Evolutionary conservation across 1,284 basidiomycete species (phyloP), one percentile per base, ranked within the genome.

Genomic region (Rhodotorula sp.): DNA sequence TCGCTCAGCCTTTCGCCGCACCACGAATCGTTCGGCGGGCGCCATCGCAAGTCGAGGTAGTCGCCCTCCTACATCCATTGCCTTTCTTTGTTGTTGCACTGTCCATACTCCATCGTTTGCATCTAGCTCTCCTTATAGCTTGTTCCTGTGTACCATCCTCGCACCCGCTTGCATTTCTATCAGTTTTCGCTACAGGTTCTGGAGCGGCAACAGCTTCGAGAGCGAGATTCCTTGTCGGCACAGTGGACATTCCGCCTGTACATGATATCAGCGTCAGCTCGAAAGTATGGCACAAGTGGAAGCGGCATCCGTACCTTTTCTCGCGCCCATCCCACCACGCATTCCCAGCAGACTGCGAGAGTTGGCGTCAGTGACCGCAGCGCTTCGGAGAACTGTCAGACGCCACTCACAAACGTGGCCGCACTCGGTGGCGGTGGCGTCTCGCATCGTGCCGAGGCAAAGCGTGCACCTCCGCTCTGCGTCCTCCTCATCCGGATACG

Each of bases 271-370:
- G 2, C 8, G 10, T 60, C 28, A 45, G n/a, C 16, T 10, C n/a
- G 6, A 14, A 23, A 2, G 6, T 5, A 1, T 14, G n/a, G 7
- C 14, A 21, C 16, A 28, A 34, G 2, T 12, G 12, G 21, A 21
- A 43, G 14, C 45, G 1, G 1, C 10, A 21, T 10, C 50, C 69
- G 48, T 23, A 78, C 76, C 73, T 80, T 81, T 64, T 81, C 81
- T n/a, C 80, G 66, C n/a, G 78, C 78, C 81, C 81, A 82, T 23
- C 79, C 79, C 1, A 78, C 78, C 47, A 82, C 80, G 64, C 81
- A 82, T 47, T 74, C 76, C 79, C 80, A 82, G 66, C 80, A 80
- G 75, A 81, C 76, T 78, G 66, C n/a, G 18, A 10, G 26, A 19
- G 28, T 21, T 3, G 5, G 38, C 1, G 19, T 47, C 54, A 50